Base-by-base conservation (phyloP, 1,284 basidiomycete species). In the Malassezia pachydermatis region DNA sequence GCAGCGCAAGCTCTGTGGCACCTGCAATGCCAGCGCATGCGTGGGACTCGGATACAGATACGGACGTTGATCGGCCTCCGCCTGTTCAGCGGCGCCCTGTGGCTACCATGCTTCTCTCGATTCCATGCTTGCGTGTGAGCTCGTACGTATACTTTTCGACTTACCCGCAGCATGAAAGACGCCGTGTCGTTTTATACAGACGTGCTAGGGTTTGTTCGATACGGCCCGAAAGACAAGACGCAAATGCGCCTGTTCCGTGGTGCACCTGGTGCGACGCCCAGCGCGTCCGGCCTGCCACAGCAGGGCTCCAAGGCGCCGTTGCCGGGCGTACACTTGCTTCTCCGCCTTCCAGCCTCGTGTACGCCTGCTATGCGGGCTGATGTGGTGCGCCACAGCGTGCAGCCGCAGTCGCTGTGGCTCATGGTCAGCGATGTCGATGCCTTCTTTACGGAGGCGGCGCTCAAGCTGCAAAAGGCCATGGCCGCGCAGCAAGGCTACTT, bases 401-500 rank as follows among this genome's bases (percentile, higher is more conserved):
- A 19, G 14, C 29, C 41, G 13, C 29, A 33, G 23, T 27, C 24
- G 33, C 22, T 44, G 7, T 44, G 41, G 41, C 30, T 50, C 27
- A 16, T 37, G 34, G 42, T 50, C 11, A 34, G 16, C 17, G 33
- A 45, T 22, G 36, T 36, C 24, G 41, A 50, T 20, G 48, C 41
- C 8, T 28, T 45, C 16, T 51, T 51, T 33, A 19, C 17, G 20
- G 49, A 51, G 24, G 28, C 32, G 4, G 49, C 49, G 5, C 17
- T 14, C 14, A 30, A 33, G 22, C 37, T 51, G 14, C 11, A 27
- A 3, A 11, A 7, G 7, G 27, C 29, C 6, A 13, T 28, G 3
- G 20, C 30, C 10, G 28, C 32, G 19, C 27, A 32, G 25, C 17
- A 28, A 24, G 60, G 57, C 43, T 64, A 64, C 53, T 64, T 62